Evolutionary conservation across 495 filamentous ascomycete species (phyloP).

Genomic region (Trypethelium eluteriae): DNA sequence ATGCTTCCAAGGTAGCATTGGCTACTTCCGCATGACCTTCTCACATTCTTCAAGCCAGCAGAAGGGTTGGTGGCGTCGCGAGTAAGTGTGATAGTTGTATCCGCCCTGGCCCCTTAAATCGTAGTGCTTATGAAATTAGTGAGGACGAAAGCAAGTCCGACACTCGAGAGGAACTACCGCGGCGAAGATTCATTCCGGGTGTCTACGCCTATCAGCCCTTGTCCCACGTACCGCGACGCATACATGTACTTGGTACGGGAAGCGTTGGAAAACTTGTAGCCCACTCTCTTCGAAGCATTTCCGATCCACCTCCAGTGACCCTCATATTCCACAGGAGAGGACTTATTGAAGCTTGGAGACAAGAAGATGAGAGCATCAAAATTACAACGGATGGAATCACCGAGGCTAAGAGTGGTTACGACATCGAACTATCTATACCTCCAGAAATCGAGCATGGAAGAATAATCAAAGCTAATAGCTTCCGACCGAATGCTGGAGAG

Average conservation of each 20-base stretch:
- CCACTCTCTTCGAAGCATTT: slow-evolving; percentile 49
- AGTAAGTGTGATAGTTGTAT: not conserved
- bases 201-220: slow-evolving; percentile 2
- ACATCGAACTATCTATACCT: slow-evolving; percentile 42
- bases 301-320: slow-evolving; percentile 53
- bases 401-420: slow-evolving; percentile 41
- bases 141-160: too few relatives aligned
- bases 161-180: not conserved
- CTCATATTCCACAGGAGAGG: slow-evolving; percentile 45
- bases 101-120: too few relatives aligned
- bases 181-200: not conserved
- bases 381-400: slow-evolving; percentile 33
- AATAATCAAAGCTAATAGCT: slow-evolving; percentile 8
- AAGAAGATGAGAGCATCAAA: slow-evolving; percentile 31
- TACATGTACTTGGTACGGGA: slow-evolving; percentile 54
- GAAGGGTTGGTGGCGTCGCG: slow-evolving; percentile 16
- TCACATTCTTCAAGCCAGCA: slow-evolving; percentile 8
- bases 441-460: slow-evolving; percentile 14
- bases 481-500: not conserved
- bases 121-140: too few relatives aligned
- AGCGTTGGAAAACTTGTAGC: slow-evolving; percentile 54
- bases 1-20: slow-evolving; percentile 27
- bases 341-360: slow-evolving; percentile 34
- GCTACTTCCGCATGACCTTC: slow-evolving; percentile 26
- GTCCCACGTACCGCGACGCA: slow-evolving; percentile 28